Base-by-base conservation (phyloP, 306 rosid genomes). In the Cucumis cinereus region DNA sequence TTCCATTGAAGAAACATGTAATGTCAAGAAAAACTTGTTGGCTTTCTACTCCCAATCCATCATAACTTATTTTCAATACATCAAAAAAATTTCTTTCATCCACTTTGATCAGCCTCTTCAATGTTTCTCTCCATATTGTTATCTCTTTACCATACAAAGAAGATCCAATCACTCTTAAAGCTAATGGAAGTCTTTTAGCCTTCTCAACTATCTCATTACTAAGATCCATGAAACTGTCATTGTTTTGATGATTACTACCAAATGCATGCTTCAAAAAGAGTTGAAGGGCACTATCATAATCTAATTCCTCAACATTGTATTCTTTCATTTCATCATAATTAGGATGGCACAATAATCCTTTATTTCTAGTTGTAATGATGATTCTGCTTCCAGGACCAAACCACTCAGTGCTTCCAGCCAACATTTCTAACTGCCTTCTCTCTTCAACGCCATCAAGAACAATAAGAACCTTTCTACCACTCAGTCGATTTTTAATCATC, bases 171-270 rank as follows among this genome's bases (percentile, higher is more conserved):
- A 53, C 58, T 53, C 0, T 0, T 30, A 52, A 38, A 77, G 80
- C 75, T 16, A 77, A 38, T 20, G 80, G 80, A 54, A 77, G 66
- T 4, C 80, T 74, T 14, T 24, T 0, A 6, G 54, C 73, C 62
- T 61, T 61, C 26, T 12, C 17, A 13, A 73, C 33, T 28, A 75
- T 73, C 26, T 40, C 10, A 1, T 3, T 38, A 14, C 55, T 22
- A 19, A 79, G 33, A 26, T 12, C 16, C 13, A 49, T 61, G 24
- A 33, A 74, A 9, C 74, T 64, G 19, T 49, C 19, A 0, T 17
- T n/a, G 52, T 2, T 16, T 3, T 33, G 36, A n/a, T 52, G 53
- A 7, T 62, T 22, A 3, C 26, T 40, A 59, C 24, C 38, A 19
- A 47, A 73, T 30, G 78, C 82, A 14, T 38, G 3, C 49, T 15